These are phyloP conservation scores for Prunus campanulata DNA, from an alignment of 306 rosid genomes.

Conservation along the genomic window DNA sequence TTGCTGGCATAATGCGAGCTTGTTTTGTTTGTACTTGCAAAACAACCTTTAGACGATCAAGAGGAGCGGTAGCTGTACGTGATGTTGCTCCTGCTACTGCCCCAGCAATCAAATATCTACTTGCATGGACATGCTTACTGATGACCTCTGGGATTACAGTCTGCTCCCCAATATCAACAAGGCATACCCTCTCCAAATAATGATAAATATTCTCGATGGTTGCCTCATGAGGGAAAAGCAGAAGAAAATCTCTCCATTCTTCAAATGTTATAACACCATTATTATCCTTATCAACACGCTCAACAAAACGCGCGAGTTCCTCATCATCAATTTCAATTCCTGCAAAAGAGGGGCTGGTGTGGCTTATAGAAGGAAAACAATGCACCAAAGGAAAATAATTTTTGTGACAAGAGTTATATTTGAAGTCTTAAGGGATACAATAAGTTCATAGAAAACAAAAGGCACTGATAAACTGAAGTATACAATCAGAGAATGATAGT, in stretches of 20 bases:
- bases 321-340: conserved; percentile 85
- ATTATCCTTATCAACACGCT: conserved; percentile 82
- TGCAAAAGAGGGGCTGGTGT: conserved; percentile 47
- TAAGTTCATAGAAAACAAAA: neutral
- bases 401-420: neutral
- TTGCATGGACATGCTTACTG: conserved; percentile 70
- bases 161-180: conserved; percentile 87
- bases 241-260: conserved; percentile 93
- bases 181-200: conserved; percentile 77
- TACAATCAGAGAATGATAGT: neutral
- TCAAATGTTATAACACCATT: conserved; percentile 86
- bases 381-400: conserved; percentile 8
- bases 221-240: conserved; percentile 86
- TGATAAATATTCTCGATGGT: conserved; percentile 89
- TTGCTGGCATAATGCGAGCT: conserved; percentile 66
- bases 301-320: conserved; percentile 88
- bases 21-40: conserved; percentile 74
- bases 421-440: neutral
- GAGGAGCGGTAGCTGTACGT: conserved; percentile 87
- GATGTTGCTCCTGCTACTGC: conserved; percentile 87
- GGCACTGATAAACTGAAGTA: neutral
- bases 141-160: conserved; percentile 73
- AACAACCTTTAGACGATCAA: conserved; percentile 78
- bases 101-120: conserved; percentile 80
- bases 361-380: conserved; percentile 52